Evolutionary conservation across 2,329 filamentous ascomycete species (phyloP).

Genomic region (Colletotrichum australisinense): DNA sequence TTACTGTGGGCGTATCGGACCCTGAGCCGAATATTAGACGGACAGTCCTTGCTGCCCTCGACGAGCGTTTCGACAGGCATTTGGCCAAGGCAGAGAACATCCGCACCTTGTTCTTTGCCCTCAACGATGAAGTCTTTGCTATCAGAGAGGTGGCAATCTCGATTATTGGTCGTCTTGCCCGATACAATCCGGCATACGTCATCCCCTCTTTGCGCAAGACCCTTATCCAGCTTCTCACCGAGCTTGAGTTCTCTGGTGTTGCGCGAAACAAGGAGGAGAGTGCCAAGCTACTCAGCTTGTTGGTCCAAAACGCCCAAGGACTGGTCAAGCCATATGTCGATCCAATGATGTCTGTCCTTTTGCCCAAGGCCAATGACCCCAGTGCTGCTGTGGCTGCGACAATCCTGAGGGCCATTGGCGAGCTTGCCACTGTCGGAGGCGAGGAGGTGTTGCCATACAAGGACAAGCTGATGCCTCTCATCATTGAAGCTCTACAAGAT

Average conservation of each 20-base stretch:
- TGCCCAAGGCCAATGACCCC: constrained; percentile 89
- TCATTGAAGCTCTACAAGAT: constrained; percentile 93
- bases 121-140: constrained; percentile 93
- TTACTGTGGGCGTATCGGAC: constrained; percentile 95
- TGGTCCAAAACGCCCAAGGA: constrained; percentile 92
- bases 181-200: constrained; percentile 95
- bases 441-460: constrained; percentile 95
- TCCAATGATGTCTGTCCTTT: constrained; percentile 92
- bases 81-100: constrained; percentile 99
- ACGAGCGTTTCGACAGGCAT: constrained; percentile 94
- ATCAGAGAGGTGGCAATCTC: constrained; percentile 96
- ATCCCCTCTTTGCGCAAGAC: constrained; percentile 96
- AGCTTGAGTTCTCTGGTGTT: constrained; percentile 95
- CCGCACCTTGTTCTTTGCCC: constrained; percentile 90
- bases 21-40: constrained; percentile 88
- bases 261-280: constrained; percentile 96
- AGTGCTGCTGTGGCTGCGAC: constrained; percentile 92
- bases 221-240: constrained; percentile 94
- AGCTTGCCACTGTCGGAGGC: constrained; percentile 92
- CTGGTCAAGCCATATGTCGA: constrained; percentile 97
- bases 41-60: constrained; percentile 89
- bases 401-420: constrained; percentile 94
- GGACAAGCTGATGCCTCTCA: constrained; percentile 91
- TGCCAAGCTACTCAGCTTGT: constrained; percentile 88
- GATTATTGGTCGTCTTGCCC: constrained; percentile 93